Evolutionary conservation across 2,329 filamentous ascomycete genomes (phyloP), one percentile per base, ranked within the genome.

Genomic region (Alternaria ventricosa): DNA sequence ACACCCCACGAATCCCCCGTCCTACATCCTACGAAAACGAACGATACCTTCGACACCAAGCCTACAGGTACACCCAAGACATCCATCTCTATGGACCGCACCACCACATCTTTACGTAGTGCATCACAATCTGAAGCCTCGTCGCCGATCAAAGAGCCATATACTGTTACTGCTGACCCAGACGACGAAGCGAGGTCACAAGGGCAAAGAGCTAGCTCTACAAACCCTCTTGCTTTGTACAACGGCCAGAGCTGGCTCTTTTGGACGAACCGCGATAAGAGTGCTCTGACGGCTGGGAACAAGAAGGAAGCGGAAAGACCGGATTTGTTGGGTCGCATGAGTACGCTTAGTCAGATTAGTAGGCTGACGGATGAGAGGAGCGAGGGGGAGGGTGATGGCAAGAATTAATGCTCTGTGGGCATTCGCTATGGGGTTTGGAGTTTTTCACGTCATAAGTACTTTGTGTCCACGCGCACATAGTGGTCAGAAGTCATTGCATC

Each of bases 311-410:
- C 79, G 6, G 57, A 65, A 9, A 58, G 74, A 51, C 75, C 75
- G 12, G 65, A 71, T 10, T 50, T 79, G 4, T 73, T 76, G 20
- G 79, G 80, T 44, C 79, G 79, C 27, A 69, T 77, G 6, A 89
- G 85, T 15, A 75, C 80, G 9, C 81, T 84, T 3, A 90, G 88
- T 70, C 82, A 81, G 46, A 76, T 90, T 47, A 91, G 87, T 73
- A 89, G 86, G 65, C 87, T 88, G 68, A 82, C 67, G 8, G 67
- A 67, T 56, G 71, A 74, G 44, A 55, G 71, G 61, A 70, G 65
- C 55, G 68, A 70, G 33, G 25, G 45, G 57, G 53, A 62, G 41
- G n/a, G 20, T 18, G n/a, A 55, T 44, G 10, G 20, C 36, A 41
- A 41, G 36, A 41, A 41, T 15, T 41, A 41, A 41, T 41, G 36